phyloP scores from a whole-genome alignment of 1,139 yeast genomes.

The Yamadazyma conglobata region DNA sequence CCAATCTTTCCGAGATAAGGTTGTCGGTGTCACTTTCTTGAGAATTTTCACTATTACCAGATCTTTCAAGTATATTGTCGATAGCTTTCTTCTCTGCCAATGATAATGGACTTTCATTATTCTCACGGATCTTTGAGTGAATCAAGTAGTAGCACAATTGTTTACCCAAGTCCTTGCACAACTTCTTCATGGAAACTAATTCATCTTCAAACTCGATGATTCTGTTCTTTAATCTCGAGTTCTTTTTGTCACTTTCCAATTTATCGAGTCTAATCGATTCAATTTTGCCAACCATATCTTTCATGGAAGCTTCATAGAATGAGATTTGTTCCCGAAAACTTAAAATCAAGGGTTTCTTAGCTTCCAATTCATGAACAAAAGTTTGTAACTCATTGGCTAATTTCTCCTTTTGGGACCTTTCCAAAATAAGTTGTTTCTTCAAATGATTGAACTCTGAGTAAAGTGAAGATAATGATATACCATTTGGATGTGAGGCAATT shows the following conservation, averaged over 20 bases:
- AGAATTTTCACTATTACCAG: constrained; percentile 28
- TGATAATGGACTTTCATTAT: constrained; percentile 53
- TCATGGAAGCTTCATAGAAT: constrained; percentile 39
- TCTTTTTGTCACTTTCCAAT: constrained; percentile 38
- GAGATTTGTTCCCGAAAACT: constrained; percentile 57
- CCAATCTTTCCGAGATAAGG: constrained; percentile 69
- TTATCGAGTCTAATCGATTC: constrained; percentile 39
- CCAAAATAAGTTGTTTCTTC: constrained; percentile 66
- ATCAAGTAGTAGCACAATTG: constrained; percentile 74
- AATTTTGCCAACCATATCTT: constrained; percentile 38
- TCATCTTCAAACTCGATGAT: constrained; percentile 36
- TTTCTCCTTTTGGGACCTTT: constrained; percentile 66
- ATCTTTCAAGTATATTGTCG: constrained; percentile 39
- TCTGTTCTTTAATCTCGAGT: constrained; percentile 27
- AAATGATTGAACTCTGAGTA: constrained; percentile 65
- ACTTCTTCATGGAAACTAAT: constrained; percentile 45
- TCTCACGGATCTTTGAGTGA: constrained; percentile 57
- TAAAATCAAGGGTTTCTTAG: constrained; percentile 73
- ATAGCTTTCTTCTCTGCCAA: constrained; percentile 54
- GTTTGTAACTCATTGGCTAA: constrained; percentile 68
- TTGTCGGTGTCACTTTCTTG: constrained; percentile 64
- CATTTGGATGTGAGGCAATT: constrained; percentile 47
- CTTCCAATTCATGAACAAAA: constrained; percentile 73
- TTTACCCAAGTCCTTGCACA: constrained; percentile 69
- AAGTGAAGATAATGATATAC: constrained; percentile 64